phyloP scores from a whole-genome alignment of 192 early-diverging fungal genomes.

The Backusella liffmaniae region DNA sequence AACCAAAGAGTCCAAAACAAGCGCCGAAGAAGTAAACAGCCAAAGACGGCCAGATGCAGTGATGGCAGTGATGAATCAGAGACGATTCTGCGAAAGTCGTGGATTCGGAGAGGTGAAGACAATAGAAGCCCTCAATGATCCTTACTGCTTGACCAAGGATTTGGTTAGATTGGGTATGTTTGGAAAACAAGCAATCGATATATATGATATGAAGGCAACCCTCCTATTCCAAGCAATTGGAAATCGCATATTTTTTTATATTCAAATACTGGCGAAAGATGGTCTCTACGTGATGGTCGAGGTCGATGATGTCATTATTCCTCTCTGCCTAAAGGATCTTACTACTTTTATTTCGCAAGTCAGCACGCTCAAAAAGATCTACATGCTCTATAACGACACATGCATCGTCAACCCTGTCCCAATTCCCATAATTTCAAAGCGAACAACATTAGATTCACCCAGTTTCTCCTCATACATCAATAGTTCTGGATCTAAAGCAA shows the following conservation, averaged over 20 bases:
- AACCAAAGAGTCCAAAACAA: background rate
- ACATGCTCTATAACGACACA: accelerated
- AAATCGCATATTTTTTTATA: background rate
- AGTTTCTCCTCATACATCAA: too few species aligned
- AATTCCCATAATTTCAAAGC: too few species aligned
- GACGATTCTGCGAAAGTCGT: background rate
- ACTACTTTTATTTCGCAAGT: too few species aligned
- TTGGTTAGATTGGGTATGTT: background rate
- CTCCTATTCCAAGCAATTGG: background rate
- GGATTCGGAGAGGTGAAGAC: background rate
- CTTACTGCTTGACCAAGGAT: background rate
- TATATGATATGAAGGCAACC: background rate
- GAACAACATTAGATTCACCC: too few species aligned
- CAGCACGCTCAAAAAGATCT: too few species aligned
- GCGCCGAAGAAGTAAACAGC: background rate
- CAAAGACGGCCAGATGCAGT: background rate
- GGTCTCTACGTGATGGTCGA: too few species aligned
- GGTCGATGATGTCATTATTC: too few species aligned
- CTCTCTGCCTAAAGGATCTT: too few species aligned
- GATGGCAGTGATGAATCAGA: background rate
- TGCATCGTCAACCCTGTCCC: too few species aligned
- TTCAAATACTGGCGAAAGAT: too few species aligned
- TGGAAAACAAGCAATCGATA: background rate
- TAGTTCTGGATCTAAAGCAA: too few species aligned
- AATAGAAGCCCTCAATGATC: background rate